phyloP scores from a whole-genome alignment of 768 basidiomycete species.

The Calocybe gangraenosa region DNA sequence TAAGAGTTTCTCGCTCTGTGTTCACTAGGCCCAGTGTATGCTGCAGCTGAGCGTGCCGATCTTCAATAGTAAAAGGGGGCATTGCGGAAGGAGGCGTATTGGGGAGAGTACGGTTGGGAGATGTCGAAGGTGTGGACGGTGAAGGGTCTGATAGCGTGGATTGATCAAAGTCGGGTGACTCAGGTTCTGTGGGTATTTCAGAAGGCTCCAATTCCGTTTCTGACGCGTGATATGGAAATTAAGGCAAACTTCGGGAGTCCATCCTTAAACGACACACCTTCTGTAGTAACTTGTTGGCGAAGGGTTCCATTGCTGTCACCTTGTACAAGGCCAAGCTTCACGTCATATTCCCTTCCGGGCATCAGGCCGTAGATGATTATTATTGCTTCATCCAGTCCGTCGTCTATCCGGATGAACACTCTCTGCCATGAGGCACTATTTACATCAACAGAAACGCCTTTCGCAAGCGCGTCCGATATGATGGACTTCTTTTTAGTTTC shows the following conservation, averaged over 20 bases:
- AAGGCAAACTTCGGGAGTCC: neutral
- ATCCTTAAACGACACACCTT: constrained; percentile 31
- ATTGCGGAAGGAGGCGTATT: constrained; percentile 27
- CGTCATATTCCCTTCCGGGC: constrained; percentile 87
- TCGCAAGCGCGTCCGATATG: constrained; percentile 64
- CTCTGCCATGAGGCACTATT: constrained; percentile 77
- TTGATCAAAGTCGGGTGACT: constrained; percentile 26
- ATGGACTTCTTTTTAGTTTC: constrained; percentile 33
- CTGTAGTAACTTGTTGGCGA: constrained; percentile 64
- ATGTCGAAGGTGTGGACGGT: constrained; percentile 36
- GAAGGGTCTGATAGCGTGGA: constrained; percentile 30
- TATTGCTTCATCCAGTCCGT: constrained; percentile 80
- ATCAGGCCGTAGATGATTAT: constrained; percentile 88
- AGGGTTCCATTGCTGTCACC: constrained; percentile 46
- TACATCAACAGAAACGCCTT: constrained; percentile 75
- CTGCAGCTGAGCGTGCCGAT: constrained; percentile 61
- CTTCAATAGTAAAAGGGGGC: constrained; percentile 55
- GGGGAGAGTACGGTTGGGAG: constrained; percentile 29
- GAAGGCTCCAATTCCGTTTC: constrained; percentile 25
- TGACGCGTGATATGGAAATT: no score
- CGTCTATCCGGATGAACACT: constrained; percentile 76
- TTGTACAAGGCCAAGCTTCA: constrained; percentile 74
- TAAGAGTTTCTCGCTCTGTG: constrained; percentile 65
- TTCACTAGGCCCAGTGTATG: constrained; percentile 60
- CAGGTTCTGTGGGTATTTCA: constrained; percentile 30